Evolutionary conservation across 2,329 filamentous ascomycete species (phyloP), one percentile per base, ranked within the genome.

Genomic region (Cadophora sp.): DNA sequence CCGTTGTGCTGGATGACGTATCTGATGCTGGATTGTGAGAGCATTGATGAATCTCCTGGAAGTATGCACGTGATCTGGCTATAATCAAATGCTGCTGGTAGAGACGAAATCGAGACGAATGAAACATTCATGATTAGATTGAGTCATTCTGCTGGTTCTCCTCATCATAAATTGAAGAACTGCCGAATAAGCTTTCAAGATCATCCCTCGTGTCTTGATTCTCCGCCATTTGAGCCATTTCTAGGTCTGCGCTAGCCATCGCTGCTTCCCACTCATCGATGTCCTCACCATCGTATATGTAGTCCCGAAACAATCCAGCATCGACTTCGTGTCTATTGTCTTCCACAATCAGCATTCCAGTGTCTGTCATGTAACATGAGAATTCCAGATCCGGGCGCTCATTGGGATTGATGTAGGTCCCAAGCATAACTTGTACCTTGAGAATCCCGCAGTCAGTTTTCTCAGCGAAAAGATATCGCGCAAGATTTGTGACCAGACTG

Each of bases 261-360:
- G 51, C 51, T 56, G 51, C 22, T 19, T 56, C 51, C 51, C 51
- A 34, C n/a, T 56, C 51, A 26, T 56, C 29, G 7, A 56, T 7
- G 11, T 56, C 51, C 3, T 16, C 51, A n/a, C 37, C 37, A 40
- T 56, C 51, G 27, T 3, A 34, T 11, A 56, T 0, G 11, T 56
- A 34, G 4, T 14, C 27, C 11, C 27, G 51, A 34, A 56, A 56
- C 16, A 16, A 34, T 1, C 6, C 8, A 34, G 51, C 19, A 34
- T 56, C 31, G 26, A 24, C 56, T 11, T 46, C 56, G 11, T 12
- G 19, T 26, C 56, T 27, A 60, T 60, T 60, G 26, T 60, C 56
- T n/a, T 60, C 34, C n/a, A 60, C 34, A 16, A 14, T 31, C 31
- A 60, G 16, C 19, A 22, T 14, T 43, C 34, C 56, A 5, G 11